Percentiles rank a stretch among this genome's conserved stretches.
Conservation (phyloP, 78 protist species). For the Dictyostelium capitatum region DNA sequence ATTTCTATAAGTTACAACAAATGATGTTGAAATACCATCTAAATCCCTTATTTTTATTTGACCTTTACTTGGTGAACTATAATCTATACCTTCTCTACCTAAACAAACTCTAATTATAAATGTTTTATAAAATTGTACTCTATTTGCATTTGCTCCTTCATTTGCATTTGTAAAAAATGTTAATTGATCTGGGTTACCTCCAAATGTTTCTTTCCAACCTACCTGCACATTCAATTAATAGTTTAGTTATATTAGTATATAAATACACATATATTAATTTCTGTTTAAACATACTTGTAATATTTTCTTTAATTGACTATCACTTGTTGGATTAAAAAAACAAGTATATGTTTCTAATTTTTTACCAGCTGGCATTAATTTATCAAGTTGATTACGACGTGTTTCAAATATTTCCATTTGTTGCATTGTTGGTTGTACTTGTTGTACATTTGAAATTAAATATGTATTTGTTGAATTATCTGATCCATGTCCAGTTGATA, state of each 20-base stretch:
- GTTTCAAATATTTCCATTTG: constrained; percentile 39
- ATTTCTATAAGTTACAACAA: constrained; percentile 19
- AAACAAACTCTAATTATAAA: constrained; percentile 25
- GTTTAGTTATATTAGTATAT: neutral
- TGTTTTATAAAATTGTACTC: neutral
- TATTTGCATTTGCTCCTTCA: neutral
- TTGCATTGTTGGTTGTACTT: constrained; percentile 42
- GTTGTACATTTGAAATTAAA: constrained; percentile 12
- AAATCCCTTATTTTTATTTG: constrained; percentile 20
- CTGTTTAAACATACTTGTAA: constrained; percentile 1
- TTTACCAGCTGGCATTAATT: constrained; percentile 26
- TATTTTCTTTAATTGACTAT: constrained; percentile 24
- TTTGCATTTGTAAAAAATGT: constrained; percentile 35
- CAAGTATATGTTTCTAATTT: constrained; percentile 36
- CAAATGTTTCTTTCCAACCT: constrained; percentile 36
- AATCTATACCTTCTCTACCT: constrained; percentile 57
- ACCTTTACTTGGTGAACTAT: neutral
- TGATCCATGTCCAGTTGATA: neutral
- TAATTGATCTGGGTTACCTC: constrained; percentile 6
- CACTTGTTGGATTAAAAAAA: constrained; percentile 44
- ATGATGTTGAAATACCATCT: constrained; percentile 15
- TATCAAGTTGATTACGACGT: constrained; percentile 40
- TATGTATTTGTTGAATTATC: constrained; percentile 26
- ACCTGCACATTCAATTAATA: too few species aligned
- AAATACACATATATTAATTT: neutral